A percentile compares a stretch with the other conserved stretches of the same genome.
phyloP scores from a whole-genome alignment of 2,329 filamentous ascomycete genomes.

The Cryphonectria parasitica region DNA sequence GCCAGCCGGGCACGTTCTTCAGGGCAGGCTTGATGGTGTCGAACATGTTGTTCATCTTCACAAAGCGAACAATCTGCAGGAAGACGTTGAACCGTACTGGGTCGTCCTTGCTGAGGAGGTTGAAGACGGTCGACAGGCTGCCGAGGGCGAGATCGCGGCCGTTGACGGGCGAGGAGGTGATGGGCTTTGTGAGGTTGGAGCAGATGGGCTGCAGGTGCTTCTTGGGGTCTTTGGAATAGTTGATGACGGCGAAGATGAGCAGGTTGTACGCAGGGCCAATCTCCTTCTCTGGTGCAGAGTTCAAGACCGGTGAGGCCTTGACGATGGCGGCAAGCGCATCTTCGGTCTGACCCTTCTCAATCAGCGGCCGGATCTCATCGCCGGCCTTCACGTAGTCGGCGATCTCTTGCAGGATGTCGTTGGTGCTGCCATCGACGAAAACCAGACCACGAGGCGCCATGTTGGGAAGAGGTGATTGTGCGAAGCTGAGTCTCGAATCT shows the following conservation, averaged over 20 bases:
- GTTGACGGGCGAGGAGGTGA: slow-evolving; percentile 83
- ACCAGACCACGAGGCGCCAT: slow-evolving; percentile 62
- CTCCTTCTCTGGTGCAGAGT: slow-evolving; percentile 91
- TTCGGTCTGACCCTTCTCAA: slow-evolving; percentile 77
- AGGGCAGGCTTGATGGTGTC: slow-evolving; percentile 84
- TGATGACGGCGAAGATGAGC: slow-evolving; percentile 84
- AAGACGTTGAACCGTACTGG: slow-evolving; percentile 89
- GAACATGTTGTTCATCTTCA: slow-evolving; percentile 75
- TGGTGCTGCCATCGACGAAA: slow-evolving; percentile 89
- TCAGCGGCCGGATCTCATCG: slow-evolving; percentile 74
- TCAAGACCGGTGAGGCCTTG: slow-evolving; percentile 75
- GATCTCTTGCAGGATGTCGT: slow-evolving; percentile 92
- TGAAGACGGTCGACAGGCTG: slow-evolving; percentile 94
- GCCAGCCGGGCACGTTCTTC: slow-evolving; percentile 80
- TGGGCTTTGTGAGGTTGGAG: slow-evolving; percentile 84
- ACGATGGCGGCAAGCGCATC: slow-evolving; percentile 90
- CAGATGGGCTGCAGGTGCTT: slow-evolving; percentile 88
- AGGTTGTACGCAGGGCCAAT: slow-evolving; percentile 97
- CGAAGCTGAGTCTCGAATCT: slow-evolving; percentile 13
- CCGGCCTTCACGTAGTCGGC: slow-evolving; percentile 89
- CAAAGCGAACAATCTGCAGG: slow-evolving; percentile 82
- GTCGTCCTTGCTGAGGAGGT: slow-evolving; percentile 78
- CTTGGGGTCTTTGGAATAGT: slow-evolving; percentile 79
- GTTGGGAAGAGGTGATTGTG: slow-evolving; percentile 32
- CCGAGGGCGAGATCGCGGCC: slow-evolving; percentile 85